Evolutionary conservation across 768 basidiomycete genomes (phyloP), one percentile per base, ranked within the genome.

Genomic region (Russula foetens): DNA sequence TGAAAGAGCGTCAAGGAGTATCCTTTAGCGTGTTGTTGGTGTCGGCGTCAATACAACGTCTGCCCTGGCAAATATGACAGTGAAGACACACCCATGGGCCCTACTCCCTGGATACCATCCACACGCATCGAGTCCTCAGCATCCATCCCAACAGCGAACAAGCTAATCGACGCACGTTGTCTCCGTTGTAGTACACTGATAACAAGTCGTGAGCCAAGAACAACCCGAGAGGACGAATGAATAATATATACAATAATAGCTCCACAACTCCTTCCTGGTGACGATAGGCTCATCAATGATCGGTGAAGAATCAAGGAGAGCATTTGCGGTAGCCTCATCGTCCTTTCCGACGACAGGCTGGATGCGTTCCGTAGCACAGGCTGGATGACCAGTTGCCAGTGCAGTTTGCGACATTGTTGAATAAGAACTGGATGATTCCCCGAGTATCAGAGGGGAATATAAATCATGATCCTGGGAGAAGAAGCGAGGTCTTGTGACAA

Each of bases 1-100:
- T 92, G 90, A 72, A 92, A 92, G 21, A 83, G 67, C 0, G 87
- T 91, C 77, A 84, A 80, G 14, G 86, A 83, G 69, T 83, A 92
- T 12, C 72, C 74, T 71, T 53, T 29, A 21, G 39, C 24, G 21
- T 9, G 47, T 12, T 5, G 46, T n/a, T 8, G 31, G 21, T 9
- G 47, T 12, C 7, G 46, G 23, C 6, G 31, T 38, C 19, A 39
- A 24, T 23, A 24, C 23, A 7, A 38, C 12, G 33, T 38, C 35
- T 9, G 35, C 4, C 23, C 7, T 8, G 39, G 15, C 15, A 12
- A 35, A 5, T 35, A 12, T 35, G 35, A 1, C 23, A 11, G 8
- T 12, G 14, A 21, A 21, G 23, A 61, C 71, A 31, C 39, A 62
- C 80, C 79, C 21, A 77, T 68, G 7, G 86, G 86, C 33, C 86